Conservation (phyloP, 2,329 filamentous ascomycete species). For the Orbilia javanica region DNA sequence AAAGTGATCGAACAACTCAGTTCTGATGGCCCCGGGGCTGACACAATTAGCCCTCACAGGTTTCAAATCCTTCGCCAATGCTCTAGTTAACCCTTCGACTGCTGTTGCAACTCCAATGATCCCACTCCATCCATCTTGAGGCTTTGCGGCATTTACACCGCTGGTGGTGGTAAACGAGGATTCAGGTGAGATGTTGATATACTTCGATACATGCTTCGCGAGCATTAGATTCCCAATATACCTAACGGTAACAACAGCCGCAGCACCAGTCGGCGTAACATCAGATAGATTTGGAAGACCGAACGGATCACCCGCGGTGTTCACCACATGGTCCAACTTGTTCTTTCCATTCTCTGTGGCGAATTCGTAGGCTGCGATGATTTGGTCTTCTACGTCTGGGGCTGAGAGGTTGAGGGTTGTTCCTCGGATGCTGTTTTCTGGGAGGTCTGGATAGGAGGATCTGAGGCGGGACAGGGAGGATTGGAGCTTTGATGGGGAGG, state of each 20-base stretch:
- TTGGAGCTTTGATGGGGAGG: constrained; percentile 69
- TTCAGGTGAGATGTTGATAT: constrained; percentile 66
- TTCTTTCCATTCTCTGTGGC: constrained; percentile 62
- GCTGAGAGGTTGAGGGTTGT: constrained; percentile 69
- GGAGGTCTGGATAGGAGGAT: constrained; percentile 66
- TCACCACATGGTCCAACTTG: constrained; percentile 71
- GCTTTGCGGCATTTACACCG: constrained; percentile 69
- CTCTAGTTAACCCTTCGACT: constrained; percentile 70
- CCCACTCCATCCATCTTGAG: constrained; percentile 68
- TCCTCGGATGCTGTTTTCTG: constrained; percentile 65
- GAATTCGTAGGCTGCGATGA: constrained; percentile 67
- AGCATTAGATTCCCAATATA: constrained; percentile 70
- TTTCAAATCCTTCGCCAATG: constrained; percentile 74
- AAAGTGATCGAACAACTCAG: constrained; percentile 66
- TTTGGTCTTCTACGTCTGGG: constrained; percentile 67
- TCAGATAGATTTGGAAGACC: constrained; percentile 66
- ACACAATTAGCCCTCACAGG: constrained; percentile 76
- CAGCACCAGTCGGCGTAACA: constrained; percentile 65
- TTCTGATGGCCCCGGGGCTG: constrained; percentile 70
- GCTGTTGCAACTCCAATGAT: constrained; percentile 67
- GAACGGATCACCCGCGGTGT: constrained; percentile 70
- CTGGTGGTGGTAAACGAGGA: constrained; percentile 72
- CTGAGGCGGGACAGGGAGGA: constrained; percentile 67
- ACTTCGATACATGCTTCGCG: constrained; percentile 68
- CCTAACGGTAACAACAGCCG: constrained; percentile 68